These are phyloP conservation scores for Aspergillus fijiensis DNA, from an alignment of 2,329 filamentous ascomycete genomes.

Conservation along the genomic window DNA sequence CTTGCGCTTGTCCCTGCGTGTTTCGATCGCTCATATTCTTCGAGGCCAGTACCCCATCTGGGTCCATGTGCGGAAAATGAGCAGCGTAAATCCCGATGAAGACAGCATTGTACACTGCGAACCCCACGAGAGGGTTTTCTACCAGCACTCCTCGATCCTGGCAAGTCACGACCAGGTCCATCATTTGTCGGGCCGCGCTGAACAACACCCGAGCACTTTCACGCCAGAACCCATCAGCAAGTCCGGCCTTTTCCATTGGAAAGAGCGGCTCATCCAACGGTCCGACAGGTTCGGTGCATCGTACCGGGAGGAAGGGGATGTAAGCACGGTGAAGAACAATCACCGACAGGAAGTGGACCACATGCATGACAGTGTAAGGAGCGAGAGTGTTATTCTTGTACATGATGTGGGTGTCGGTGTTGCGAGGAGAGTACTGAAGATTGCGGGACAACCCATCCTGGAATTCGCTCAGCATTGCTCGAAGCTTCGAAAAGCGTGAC, in stretches of 20 bases:
- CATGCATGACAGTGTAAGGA: constrained; percentile 57
- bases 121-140: constrained; percentile 57
- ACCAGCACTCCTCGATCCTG: constrained; percentile 52
- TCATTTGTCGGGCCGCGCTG: constrained; percentile 53
- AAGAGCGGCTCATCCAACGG: constrained; percentile 54
- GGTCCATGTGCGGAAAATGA: constrained; percentile 58
- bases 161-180: constrained; percentile 54
- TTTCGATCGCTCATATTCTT: constrained; percentile 28
- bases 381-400: constrained; percentile 52
- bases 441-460: constrained; percentile 53
- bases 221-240: constrained; percentile 54
- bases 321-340: constrained; percentile 58
- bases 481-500: constrained; percentile 50
- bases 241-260: constrained; percentile 43
- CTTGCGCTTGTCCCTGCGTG: constrained; percentile 33
- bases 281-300: constrained; percentile 51
- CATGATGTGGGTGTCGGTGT: constrained; percentile 56
- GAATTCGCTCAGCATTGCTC: constrained; percentile 49
- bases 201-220: constrained; percentile 53
- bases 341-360: constrained; percentile 54
- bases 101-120: constrained; percentile 55
- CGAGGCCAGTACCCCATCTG: constrained; percentile 47
- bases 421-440: constrained; percentile 51
- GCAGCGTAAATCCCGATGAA: constrained; percentile 54
- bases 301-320: constrained; percentile 55